Base-by-base conservation (phyloP, 2,329 filamentous ascomycete genomes). In the Paraphoma sp. region DNA sequence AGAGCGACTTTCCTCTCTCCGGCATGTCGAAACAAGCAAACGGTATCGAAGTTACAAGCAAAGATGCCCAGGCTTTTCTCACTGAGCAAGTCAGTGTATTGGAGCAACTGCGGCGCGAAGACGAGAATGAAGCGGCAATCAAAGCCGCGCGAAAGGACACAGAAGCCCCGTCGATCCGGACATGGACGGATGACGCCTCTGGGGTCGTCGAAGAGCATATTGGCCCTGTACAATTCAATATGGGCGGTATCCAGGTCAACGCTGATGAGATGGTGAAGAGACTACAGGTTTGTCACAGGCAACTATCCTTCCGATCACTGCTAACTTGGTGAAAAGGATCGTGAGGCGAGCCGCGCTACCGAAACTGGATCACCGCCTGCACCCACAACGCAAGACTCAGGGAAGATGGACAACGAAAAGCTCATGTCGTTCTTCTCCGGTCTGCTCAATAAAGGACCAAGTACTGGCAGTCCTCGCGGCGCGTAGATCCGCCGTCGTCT, bases 231-330 rank as follows among this genome's bases (percentile, higher is more conserved):
- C 93, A 97, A 72, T 97, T 98, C 80, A 99, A 99, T 75, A 95
- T 99, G 85, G 95, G 95, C 42, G 95, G 95, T 51, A 97, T 99
- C 61, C 93, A 97, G 73, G 91, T 97, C 30, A 93, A 97, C 77
- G 93, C 93, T 8, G 93, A 97, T 71, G 93, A 97, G 70, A 95
- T 96, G 90, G 80, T 97, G 55, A 90, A 93, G 76, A 87, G 90
- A 67, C 82, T 96, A 58, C 93, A 93, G 86, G 92, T 94, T 79
- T 38, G 66, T 54, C n/a, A 8, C 18, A 2, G 12, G 11, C 23
- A 23, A 23, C 5, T 23, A 23, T 23, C 23, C 23, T 23, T 23
- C 5, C 23, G 23, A 23, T 23, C 23, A 23, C 23, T 23, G 23
- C 23, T 23, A 23, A 23, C 23, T 23, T 5, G 12, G 9, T n/a